These are phyloP conservation scores for Eutreptiella sp. DNA, from an alignment of 208 protist genomes.

Conservation along the genomic window DNA sequence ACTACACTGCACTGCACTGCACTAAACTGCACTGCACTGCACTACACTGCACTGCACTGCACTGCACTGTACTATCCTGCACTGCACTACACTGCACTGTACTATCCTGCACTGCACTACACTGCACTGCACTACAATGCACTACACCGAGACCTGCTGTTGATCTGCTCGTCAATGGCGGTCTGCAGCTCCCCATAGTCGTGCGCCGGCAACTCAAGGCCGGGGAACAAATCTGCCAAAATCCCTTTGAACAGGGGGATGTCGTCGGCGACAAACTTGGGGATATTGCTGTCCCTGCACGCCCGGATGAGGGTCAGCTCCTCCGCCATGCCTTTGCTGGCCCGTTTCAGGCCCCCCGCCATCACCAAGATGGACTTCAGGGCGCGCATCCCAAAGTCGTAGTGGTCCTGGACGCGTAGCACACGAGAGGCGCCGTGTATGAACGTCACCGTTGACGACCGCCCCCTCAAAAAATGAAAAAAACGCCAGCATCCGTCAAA, in stretches of 20 bases:
- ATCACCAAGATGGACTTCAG: conserved; percentile 97
- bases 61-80: too few relatives aligned
- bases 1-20: too few relatives aligned
- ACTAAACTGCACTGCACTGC: too few relatives aligned
- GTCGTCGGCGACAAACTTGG: conserved; percentile 98
- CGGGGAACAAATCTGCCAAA: conserved; percentile 97
- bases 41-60: too few relatives aligned
- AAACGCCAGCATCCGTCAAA: too few relatives aligned
- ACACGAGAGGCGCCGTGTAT: too few relatives aligned
- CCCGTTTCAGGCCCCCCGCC: conserved; percentile 93
- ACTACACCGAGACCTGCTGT: conserved; percentile 52
- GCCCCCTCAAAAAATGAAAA: too few relatives aligned
- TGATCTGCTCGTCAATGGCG: conserved; percentile 70
- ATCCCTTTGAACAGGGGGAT: conserved; percentile 95
- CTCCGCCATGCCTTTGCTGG: conserved; percentile 88
- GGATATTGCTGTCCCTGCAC: conserved; percentile 94
- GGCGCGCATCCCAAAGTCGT: conserved; percentile 97
- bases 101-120: too few relatives aligned
- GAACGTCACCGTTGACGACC: too few relatives aligned
- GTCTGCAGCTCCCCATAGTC: conserved; percentile 82
- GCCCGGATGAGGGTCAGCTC: conserved; percentile 94
- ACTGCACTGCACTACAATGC: conserved; percentile 40
- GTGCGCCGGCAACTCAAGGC: conserved; percentile 80
- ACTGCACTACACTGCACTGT: too few relatives aligned
- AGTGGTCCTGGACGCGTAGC: too few relatives aligned